Evolutionary conservation across 768 basidiomycete species (phyloP), one percentile per base, ranked within the genome.

Genomic region (Panaeolus cyanescens): DNA sequence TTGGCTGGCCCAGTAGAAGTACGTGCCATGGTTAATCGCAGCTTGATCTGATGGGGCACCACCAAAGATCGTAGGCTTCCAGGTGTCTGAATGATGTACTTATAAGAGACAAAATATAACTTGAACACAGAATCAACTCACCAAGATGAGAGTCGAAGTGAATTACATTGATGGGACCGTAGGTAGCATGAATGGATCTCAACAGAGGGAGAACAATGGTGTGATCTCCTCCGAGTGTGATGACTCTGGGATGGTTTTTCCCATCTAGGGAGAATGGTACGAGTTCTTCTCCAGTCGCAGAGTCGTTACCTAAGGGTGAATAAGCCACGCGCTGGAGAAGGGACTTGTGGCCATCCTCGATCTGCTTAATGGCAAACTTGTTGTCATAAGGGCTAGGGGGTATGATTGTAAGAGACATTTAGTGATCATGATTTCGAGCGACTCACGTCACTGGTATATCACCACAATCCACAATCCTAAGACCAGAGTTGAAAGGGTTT

Each of bases 191-290:
- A 53, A 95, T 83, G 15, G 93, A 91, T 37, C 91, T 85, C 19
- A 89, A 75, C 20, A 83, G 60, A 4, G 79, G 80, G n/a, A 83
- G 71, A 7, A 80, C 92, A 62, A 95, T 92, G 8, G 92, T 93
- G 70, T 95, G 93, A 69, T 95, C 93, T 3, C 94, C 93, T 20
- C 94, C 94, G 32, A 95, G 84, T 20, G 92, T 91, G 62, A 95
- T 82, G 58, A 95, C 77, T 36, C 91, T 80, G 0, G 93, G 93
- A 68, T 95, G 93, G 58, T 85, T 79, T 69, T 84, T 85, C 12
- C 90, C 91, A 62, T 95, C 91, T 19, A 75, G 68, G 39, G 90
- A 84, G 42, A 91, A 73, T 19, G 90, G 85, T 13, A 75, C 69
- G 20, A 90, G 81, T 30, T 79, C 75, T 65, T 81, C 65, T 4